Evolutionary conservation across 1,284 basidiomycete species (phyloP).

Genomic region (Sanghuangporus baumii): DNA sequence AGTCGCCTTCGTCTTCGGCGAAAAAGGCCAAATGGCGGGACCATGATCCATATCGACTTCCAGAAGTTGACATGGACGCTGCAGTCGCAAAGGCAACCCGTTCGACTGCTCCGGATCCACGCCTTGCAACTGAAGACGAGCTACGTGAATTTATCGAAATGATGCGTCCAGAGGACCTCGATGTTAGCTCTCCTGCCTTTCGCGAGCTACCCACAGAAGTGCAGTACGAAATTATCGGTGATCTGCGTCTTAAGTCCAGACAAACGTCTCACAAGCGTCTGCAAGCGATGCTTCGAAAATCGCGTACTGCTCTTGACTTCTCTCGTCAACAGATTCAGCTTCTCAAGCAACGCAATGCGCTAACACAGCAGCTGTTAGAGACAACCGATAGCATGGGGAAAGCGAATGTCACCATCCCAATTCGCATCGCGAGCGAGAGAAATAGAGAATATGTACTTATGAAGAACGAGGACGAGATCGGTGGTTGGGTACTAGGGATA

Average conservation of each 20-base stretch:
- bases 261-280: conserved; percentile 91
- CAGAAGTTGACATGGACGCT: conserved; percentile 63
- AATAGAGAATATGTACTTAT: conserved; percentile 93
- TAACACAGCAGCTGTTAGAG: conserved; percentile 92
- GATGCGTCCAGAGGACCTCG: conserved; percentile 89
- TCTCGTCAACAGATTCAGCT: conserved; percentile 92
- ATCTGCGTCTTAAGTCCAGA: conserved; percentile 87
- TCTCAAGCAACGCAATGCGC: conserved; percentile 81
- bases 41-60: conserved; percentile 81
- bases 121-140: conserved; percentile 92
- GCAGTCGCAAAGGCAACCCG: conserved; percentile 54
- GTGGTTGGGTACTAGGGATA: conserved; percentile 93
- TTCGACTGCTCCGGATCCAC: conserved; percentile 69
- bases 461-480: conserved; percentile 80
- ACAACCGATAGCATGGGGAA: conserved; percentile 93
- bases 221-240: conserved; percentile 98
- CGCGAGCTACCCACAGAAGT: conserved; percentile 90
- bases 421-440: conserved; percentile 90
- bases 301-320: conserved; percentile 89
- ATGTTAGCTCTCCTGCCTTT: conserved; percentile 85
- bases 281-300: conserved; percentile 82
- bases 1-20: conserved; percentile 42
- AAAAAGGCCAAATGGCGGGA: conserved; percentile 59
- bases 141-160: conserved; percentile 87
- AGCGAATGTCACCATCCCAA: conserved; percentile 84